Evolutionary conservation across 1,284 basidiomycete species (phyloP).

Genomic region (Leccinum griseonigrum): DNA sequence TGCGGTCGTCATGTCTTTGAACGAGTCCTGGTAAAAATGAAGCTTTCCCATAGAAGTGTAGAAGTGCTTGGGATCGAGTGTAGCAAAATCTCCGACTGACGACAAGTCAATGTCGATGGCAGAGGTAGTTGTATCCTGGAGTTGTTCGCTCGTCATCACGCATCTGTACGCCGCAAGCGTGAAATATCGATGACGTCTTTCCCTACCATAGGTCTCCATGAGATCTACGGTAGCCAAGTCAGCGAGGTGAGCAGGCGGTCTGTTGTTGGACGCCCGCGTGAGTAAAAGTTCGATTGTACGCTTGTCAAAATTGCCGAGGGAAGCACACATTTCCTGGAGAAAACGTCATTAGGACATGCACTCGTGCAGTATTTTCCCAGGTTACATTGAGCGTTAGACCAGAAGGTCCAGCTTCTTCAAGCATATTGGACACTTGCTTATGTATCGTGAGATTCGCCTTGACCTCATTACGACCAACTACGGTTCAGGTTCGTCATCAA

Average conservation of each 20-base stretch:
- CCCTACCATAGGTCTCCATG: conserved; percentile 75
- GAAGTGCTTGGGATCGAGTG: conserved; percentile 44
- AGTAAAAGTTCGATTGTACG: conserved; percentile 79
- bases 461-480: conserved; percentile 36
- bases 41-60: conserved; percentile 48
- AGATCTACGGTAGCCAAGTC: conserved; percentile 67
- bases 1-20: conserved; percentile 33
- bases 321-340: conserved; percentile 60
- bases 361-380: conserved; percentile 3
- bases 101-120: conserved; percentile 47
- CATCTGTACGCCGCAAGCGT: conserved; percentile 59
- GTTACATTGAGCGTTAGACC: conserved; percentile 73
- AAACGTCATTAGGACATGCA: conserved; percentile 13
- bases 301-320: conserved; percentile 69
- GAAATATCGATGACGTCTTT: conserved; percentile 78
- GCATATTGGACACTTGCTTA: conserved; percentile 68
- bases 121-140: conserved; percentile 47
- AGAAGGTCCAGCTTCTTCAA: conserved; percentile 60
- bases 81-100: conserved; percentile 52
- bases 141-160: conserved; percentile 55
- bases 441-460: conserved; percentile 67
- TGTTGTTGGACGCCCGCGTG: conserved; percentile 57
- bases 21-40: conserved; percentile 46
- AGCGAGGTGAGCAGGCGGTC: conserved; percentile 64
- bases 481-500: background rate